These are phyloP conservation scores for Aspergillus fumigatus DNA, from an alignment of 2,329 filamentous ascomycete genomes.

Conservation along the genomic window DNA sequence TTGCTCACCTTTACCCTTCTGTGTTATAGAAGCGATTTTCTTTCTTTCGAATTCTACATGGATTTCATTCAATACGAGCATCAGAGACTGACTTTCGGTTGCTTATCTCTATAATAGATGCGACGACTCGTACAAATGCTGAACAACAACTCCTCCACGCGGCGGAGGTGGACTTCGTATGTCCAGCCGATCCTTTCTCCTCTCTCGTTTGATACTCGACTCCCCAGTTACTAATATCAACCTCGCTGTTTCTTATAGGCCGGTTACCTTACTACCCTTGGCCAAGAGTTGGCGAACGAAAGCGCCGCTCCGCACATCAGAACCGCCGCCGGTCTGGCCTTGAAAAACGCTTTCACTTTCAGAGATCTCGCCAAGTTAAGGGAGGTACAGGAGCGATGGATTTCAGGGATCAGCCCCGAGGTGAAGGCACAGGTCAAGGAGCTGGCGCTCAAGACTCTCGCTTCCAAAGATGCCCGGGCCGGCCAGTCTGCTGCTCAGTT, in stretches of 20 bases:
- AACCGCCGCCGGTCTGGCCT: conserved; percentile 87
- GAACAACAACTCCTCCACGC: conserved; percentile 93
- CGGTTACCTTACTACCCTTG: conserved; percentile 86
- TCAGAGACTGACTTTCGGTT: conserved; percentile 31
- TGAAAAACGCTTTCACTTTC: conserved; percentile 97
- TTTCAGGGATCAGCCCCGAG: conserved; percentile 71
- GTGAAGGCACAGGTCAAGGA: conserved; percentile 87
- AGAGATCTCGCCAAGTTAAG: conserved; percentile 83
- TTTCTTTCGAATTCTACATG: not conserved
- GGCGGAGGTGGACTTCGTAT: conserved; percentile 91
- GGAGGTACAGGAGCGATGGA: conserved; percentile 91
- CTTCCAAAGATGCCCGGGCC: conserved; percentile 72
- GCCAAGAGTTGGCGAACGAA: conserved; percentile 91
- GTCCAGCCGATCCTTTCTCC: conserved; percentile 38
- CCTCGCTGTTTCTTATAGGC: conserved; percentile 54
- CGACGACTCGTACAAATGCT: conserved; percentile 79
- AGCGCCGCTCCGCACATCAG: conserved; percentile 76
- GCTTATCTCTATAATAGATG: conserved; percentile 62
- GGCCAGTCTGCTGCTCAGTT: conserved; percentile 91
- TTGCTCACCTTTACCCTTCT: conserved; percentile 24
- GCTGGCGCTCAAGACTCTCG: conserved; percentile 81
- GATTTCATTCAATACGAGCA: conserved; percentile 1
- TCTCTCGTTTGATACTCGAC: conserved; percentile 9
- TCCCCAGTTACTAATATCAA: conserved; percentile 18
- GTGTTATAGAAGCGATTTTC: not conserved